A percentile compares a stretch with the other conserved stretches of the same genome.
Conservation (phyloP, 129 eudicot species). For the Pittosporum tobira region DNA sequence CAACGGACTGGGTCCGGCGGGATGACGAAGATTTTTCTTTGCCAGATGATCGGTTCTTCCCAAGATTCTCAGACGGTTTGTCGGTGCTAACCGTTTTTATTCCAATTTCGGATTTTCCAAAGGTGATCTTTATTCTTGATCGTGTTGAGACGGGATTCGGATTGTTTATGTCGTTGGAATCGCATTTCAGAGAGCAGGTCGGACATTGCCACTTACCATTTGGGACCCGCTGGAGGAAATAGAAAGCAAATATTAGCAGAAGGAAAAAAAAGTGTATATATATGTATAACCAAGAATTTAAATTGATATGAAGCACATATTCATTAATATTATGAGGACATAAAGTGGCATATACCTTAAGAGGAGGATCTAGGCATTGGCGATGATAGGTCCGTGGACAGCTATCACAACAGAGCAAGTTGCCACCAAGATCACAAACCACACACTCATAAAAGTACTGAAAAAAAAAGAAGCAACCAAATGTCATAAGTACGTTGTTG, state of each 20-base stretch:
- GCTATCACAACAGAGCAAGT: conserved; percentile 70
- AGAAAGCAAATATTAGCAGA: conserved; percentile 4
- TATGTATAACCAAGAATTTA: not conserved
- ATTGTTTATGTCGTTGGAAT: conserved; percentile 19
- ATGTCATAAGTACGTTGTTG: not conserved
- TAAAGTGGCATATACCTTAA: conserved; percentile 47
- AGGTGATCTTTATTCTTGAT: conserved; percentile 41
- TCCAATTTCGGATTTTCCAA: conserved; percentile 34
- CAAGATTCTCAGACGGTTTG: conserved; percentile 26
- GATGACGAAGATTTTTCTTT: conserved; percentile 31
- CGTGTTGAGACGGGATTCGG: conserved; percentile 38
- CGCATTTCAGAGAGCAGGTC: conserved; percentile 34
- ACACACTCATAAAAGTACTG: conserved; percentile 75
- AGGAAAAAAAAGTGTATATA: not conserved
- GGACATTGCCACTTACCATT: conserved; percentile 88
- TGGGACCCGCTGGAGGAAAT: conserved; percentile 52
- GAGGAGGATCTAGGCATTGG: conserved; percentile 73
- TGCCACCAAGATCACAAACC: conserved; percentile 80
- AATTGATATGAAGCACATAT: not conserved
- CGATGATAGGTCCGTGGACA: conserved; percentile 77
- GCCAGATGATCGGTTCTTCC: conserved; percentile 40
- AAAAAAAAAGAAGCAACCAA: conserved; percentile 7
- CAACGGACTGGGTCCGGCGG: conserved; percentile 3
- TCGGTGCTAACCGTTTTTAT: conserved; percentile 28
- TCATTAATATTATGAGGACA: not conserved